Conservation (phyloP, 73 alveolate species). For the Diophrys appendiculata region DNA sequence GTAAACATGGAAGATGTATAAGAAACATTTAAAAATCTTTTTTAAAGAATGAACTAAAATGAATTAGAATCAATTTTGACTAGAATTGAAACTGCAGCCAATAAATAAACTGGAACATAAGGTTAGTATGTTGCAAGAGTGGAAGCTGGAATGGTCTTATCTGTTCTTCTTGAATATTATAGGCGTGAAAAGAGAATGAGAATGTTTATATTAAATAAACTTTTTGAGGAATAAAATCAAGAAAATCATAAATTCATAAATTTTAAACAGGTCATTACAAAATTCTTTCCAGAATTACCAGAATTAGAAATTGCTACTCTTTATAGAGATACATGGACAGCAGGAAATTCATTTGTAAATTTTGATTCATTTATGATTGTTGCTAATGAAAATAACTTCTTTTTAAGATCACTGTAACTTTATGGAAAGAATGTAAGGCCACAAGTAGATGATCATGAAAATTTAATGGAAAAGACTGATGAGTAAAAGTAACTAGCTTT, state of each 20-base stretch:
- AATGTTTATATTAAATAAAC: slow-evolving; percentile 15
- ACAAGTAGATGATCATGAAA: not conserved
- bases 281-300: slow-evolving; percentile 24
- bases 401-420: not conserved
- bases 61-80: not conserved
- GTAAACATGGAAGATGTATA: slow-evolving; percentile 15
- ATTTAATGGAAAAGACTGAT: not conserved
- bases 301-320: slow-evolving; percentile 13
- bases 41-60: not conserved
- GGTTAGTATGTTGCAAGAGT: not conserved
- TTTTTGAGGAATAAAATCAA: slow-evolving; percentile 46
- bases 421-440: not conserved
- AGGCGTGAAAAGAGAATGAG: slow-evolving; percentile 48
- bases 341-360: slow-evolving; percentile 39
- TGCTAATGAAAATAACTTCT: slow-evolving; percentile 44
- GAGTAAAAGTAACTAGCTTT: not conserved
- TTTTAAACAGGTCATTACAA: slow-evolving; percentile 27
- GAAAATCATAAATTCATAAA: slow-evolving; percentile 25
- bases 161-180: slow-evolving; percentile 43
- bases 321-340: slow-evolving; percentile 51
- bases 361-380: slow-evolving; percentile 41
- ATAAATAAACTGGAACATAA: not conserved
- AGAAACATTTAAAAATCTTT: not conserved
- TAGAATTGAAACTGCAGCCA: not conserved
- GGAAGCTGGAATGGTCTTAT: slow-evolving; percentile 6